phyloP scores from a whole-genome alignment of 139 green algal genomes.

The Tetradesmus obliquus region DNA sequence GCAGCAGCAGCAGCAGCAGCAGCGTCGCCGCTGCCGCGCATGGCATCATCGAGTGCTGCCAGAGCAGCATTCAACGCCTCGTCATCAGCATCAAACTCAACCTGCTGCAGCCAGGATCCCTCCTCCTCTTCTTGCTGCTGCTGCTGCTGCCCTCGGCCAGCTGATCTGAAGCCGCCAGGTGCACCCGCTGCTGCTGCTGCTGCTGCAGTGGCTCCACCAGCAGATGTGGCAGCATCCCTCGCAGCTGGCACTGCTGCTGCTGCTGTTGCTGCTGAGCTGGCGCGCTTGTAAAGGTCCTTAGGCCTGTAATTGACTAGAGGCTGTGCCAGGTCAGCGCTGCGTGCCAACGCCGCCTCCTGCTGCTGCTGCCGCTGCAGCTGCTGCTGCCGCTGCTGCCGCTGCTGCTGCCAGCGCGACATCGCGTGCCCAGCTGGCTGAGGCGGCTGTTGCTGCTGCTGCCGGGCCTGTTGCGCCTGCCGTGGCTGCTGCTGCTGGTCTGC shows the following conservation, averaged over 20 bases:
- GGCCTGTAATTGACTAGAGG: not conserved
- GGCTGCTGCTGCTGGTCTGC: not conserved
- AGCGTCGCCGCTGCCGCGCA: not conserved
- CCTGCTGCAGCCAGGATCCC: not conserved
- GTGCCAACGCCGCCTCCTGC: conserved; percentile 2
- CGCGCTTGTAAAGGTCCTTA: not conserved
- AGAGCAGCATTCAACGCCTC: not conserved
- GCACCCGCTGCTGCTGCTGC: not conserved
- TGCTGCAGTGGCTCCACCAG: not conserved
- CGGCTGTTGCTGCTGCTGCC: conserved; percentile 10
- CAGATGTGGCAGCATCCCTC: not conserved
- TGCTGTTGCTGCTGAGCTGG: not conserved
- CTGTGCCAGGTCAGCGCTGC: conserved; percentile 7
- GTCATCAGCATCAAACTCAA: not conserved
- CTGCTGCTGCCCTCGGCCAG: not conserved
- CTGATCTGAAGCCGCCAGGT: not conserved
- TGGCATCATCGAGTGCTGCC: not conserved
- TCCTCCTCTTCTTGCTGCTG: not conserved
- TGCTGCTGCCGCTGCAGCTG: conserved; percentile 32
- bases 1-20: not conserved
- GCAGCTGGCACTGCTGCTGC: conserved; percentile 23
- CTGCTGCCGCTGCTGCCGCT: conserved; percentile 9
- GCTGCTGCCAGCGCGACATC: conserved; percentile 12
- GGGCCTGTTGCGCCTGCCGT: not conserved
- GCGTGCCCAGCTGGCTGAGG: not conserved